Evolutionary conservation across 2,329 filamentous ascomycete species (phyloP), one percentile per base, ranked within the genome.

Genomic region (Aureobasidium sp.): DNA sequence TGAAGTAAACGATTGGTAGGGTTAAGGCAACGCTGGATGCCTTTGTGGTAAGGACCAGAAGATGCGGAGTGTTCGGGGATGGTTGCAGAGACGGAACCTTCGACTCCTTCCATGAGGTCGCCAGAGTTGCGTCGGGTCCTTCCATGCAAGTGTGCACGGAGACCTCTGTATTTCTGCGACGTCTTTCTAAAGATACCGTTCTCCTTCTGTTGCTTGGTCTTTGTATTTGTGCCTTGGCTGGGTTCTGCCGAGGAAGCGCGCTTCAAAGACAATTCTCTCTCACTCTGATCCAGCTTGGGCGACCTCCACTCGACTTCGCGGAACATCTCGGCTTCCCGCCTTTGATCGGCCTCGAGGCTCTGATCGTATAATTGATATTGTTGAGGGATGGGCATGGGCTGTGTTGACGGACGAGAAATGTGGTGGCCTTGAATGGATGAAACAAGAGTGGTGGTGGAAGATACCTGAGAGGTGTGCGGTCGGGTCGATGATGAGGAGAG

Each of bases 41-140:
- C 57, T 31, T 50, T 61, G 43, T 47, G 57, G 51, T 60, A 57
- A 11, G 60, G 37, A n/a, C 50, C 54, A 33, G 50, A 54, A 21
- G 59, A 43, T 19, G 49, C 43, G 27, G 59, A 19, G 53, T 45
- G 38, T 59, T 61, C 47, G 23, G 60, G 62, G 46, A 62, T 55
- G 49, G n/a, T n/a, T 42, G 43, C 33, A 46, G 53, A 43, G 19
- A 31, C 23, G 21, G 63, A 51, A 38, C 47, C 61, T 43, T 64
- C 63, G 42, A 64, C 61, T 25, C 63, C 63, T 13, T 64, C 63
- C 63, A 64, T 64, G 40, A 59, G 42, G 23, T 64, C 63, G 37
- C 58, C 61, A 42, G 50, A 38, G 29, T 51, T 61, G 43, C 58
- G 58, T 35, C 58, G 47, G 17, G 23, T 27, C 31, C 40, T 60